Evolutionary conservation across 169 alveolate species (phyloP).

Genomic region (Cyclospora cayetanensis): DNA sequence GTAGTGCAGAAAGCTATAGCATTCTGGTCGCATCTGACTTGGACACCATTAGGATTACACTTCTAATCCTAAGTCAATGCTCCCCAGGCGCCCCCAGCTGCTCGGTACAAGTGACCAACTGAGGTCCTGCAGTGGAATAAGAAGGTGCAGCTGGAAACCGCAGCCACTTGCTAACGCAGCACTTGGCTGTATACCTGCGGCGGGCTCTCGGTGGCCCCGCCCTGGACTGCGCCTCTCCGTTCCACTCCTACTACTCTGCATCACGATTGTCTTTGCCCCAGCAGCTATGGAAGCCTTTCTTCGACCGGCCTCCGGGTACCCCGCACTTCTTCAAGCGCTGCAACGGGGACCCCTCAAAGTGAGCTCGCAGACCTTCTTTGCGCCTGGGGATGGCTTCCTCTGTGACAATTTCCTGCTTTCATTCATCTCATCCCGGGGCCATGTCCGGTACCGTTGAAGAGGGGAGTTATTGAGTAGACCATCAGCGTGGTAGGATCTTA

Average conservation of each 20-base stretch:
- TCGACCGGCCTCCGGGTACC: slow-evolving; percentile 60
- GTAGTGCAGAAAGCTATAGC: too few relatives aligned
- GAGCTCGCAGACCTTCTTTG: not conserved
- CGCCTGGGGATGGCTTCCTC: too few relatives aligned
- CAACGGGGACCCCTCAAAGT: slow-evolving; percentile 71
- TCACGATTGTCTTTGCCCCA: slow-evolving; percentile 17
- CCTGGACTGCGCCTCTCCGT: slow-evolving; percentile 32
- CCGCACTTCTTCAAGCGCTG: slow-evolving; percentile 66
- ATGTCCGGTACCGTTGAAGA: not conserved
- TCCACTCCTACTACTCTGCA: slow-evolving; percentile 35
- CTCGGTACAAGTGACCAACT: slow-evolving; percentile 1
- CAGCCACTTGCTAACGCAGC: slow-evolving; percentile 23
- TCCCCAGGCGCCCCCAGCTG: slow-evolving; percentile 21
- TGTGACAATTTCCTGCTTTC: not conserved
- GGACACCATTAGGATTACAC: too few relatives aligned
- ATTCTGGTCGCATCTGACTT: too few relatives aligned
- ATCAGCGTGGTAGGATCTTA: not conserved
- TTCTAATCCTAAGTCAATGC: too few relatives aligned
- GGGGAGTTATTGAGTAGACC: not conserved
- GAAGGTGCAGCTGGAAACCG: not conserved
- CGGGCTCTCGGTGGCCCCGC: slow-evolving; percentile 38
- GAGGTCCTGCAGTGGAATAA: slow-evolving; percentile 40
- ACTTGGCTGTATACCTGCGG: slow-evolving; percentile 21
- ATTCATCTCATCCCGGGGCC: not conserved
- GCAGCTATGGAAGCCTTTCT: slow-evolving; percentile 60